phyloP scores from a whole-genome alignment of 495 filamentous ascomycete species.

The Neurospora sp. region DNA sequence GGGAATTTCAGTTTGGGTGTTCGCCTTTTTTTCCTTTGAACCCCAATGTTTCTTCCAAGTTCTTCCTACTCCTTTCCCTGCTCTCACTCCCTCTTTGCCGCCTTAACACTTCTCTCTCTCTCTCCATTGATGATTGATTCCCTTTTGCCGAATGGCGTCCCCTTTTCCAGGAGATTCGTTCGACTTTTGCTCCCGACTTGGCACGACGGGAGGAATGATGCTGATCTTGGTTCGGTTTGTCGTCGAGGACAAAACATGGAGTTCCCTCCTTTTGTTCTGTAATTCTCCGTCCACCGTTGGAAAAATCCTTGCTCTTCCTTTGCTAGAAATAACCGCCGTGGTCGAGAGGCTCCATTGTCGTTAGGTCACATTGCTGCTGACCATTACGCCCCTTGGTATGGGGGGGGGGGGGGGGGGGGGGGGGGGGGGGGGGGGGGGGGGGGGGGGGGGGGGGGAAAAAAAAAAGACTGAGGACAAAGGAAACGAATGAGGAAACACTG shows the following conservation, averaged over 20 bases:
- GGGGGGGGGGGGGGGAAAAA: no score
- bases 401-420: no score
- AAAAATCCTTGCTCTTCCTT: neutral
- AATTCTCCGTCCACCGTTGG: neutral
- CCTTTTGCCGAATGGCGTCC: neutral
- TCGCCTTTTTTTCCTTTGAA: neutral
- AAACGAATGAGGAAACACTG: neutral
- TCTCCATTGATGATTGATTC: neutral
- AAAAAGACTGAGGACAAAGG: neutral
- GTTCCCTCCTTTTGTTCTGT: neutral
- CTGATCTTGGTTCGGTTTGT: neutral
- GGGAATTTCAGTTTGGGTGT: neutral
- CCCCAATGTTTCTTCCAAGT: neutral
- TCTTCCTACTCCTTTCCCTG: neutral
- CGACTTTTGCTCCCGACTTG: neutral
- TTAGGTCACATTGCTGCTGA: neutral
- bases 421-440: no score
- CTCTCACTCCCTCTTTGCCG: neutral
- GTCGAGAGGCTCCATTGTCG: neutral
- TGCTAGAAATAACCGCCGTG: neutral
- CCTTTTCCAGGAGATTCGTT: neutral
- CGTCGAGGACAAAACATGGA: neutral
- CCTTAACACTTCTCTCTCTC: neutral
- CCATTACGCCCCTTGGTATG: neutral
- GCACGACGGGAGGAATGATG: neutral